Percentiles rank a stretch among this genome's conserved stretches.
phyloP scores from a whole-genome alignment of 441 rosid genomes.

The Theobroma grandiflorum region DNA sequence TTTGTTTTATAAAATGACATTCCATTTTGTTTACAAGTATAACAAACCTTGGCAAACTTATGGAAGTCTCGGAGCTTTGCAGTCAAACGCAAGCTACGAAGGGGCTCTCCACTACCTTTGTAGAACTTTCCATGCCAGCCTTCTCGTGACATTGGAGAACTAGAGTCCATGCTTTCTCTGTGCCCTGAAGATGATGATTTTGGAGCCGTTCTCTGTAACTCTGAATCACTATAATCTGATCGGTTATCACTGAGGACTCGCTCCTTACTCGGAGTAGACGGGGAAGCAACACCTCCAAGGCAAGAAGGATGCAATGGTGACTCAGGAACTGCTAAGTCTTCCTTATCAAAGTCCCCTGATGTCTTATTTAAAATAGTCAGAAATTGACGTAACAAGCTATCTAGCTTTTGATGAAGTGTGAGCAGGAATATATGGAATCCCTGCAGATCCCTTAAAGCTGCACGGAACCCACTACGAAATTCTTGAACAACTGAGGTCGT shows the following conservation, averaged over 20 bases:
- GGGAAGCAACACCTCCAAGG: slow-evolving; percentile 47
- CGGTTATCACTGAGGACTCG: slow-evolving; percentile 54
- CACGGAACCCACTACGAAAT: slow-evolving; percentile 89
- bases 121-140: slow-evolving; percentile 74
- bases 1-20: slow-evolving; percentile 2
- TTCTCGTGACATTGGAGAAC: slow-evolving; percentile 81
- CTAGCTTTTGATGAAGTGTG: slow-evolving; percentile 93
- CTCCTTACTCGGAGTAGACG: slow-evolving; percentile 75
- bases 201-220: slow-evolving; percentile 64
- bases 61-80: slow-evolving; percentile 96
- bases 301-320: slow-evolving; percentile 55
- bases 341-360: slow-evolving; percentile 78
- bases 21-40: slow-evolving; percentile 9
- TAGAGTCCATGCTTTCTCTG: slow-evolving; percentile 70
- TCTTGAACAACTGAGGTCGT: slow-evolving; percentile 59
- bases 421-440: slow-evolving; percentile 93
- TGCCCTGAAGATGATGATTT: slow-evolving; percentile 67
- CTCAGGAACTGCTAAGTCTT: slow-evolving; percentile 68
- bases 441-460: slow-evolving; percentile 92
- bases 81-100: slow-evolving; percentile 81
- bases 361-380: slow-evolving; percentile 73
- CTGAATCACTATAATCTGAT: slow-evolving; percentile 72
- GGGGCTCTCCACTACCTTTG: slow-evolving; percentile 72
- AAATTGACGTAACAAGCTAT: slow-evolving; percentile 75
- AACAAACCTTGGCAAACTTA: slow-evolving; percentile 90